A percentile compares a stretch with the other conserved stretches of the same genome.
These are phyloP conservation scores for Hortaea werneckii DNA, from an alignment of 2,329 filamentous ascomycete genomes.

Conservation along the genomic window DNA sequence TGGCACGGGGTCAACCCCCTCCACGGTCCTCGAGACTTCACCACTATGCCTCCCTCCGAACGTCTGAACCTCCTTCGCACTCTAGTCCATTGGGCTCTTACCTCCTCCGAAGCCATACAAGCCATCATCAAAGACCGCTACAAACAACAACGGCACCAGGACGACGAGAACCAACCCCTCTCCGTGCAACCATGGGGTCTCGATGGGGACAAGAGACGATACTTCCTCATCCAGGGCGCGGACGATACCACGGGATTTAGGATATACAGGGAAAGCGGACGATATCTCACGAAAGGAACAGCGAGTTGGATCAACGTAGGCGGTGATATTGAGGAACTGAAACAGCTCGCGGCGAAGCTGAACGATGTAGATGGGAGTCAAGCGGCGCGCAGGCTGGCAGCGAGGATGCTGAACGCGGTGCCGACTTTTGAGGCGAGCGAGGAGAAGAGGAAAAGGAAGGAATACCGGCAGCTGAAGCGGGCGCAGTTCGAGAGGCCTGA, in stretches of 20 bases:
- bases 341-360: constrained; percentile 63
- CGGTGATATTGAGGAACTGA: constrained; percentile 79
- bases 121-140: constrained; percentile 76
- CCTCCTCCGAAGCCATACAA: constrained; percentile 76
- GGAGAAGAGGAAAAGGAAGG: constrained; percentile 88
- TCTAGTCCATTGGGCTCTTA: constrained; percentile 78
- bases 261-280: constrained; percentile 87
- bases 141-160: constrained; percentile 73
- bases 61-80: constrained; percentile 76
- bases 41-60: constrained; percentile 68
- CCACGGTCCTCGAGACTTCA: constrained; percentile 69
- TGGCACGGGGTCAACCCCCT: constrained; percentile 82
- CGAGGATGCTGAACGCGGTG: constrained; percentile 68
- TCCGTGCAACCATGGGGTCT: constrained; percentile 85
- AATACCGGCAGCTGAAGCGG: constrained; percentile 78
- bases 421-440: constrained; percentile 89
- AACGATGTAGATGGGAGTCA: constrained; percentile 67
- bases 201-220: constrained; percentile 82
- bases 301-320: constrained; percentile 86
- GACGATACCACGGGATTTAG: constrained; percentile 82
- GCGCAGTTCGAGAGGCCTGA: constrained; percentile 82
- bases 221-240: constrained; percentile 85
- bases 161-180: constrained; percentile 71
- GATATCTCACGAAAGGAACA: constrained; percentile 49
- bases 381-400: constrained; percentile 66